Evolutionary conservation across 352 stramenopile genomes (phyloP), one percentile per base, ranked within the genome.

Genomic region (Phytophthora tubulina): DNA sequence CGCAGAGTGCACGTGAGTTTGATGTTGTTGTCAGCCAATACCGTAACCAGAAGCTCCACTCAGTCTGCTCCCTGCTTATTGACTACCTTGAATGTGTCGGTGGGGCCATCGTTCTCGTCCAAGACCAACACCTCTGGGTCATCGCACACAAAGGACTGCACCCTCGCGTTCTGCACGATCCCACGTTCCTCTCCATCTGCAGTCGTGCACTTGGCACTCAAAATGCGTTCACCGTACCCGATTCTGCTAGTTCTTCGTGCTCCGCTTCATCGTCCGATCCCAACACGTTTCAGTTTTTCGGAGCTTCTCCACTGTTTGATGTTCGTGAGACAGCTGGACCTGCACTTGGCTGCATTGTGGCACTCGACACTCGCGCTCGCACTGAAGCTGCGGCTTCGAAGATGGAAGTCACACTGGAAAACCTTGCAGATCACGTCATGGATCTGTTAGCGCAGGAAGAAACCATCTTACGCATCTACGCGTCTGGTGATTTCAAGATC

Each of bases 11-110:
- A 9, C 63, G 54, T 1, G 70, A 85, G 38, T 88, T 84, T 63
- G 79, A 86, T 17, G 86, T 93, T 31, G 86, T 88, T 62, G 83
- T 91, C 46, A 94, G 84, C 60, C 86, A 94, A 64, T 88, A 88
- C 38, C 79, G 80, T 56, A 89, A 88, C 67, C 70, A 84, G 56
- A 91, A 89, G 57, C 78, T 94, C n/a, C 80, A 89, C 54, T 92
- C 82, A 0, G 82, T 92, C 4, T 94, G 84, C 68, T 87, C 82
- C 2, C 53, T 94, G 33, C 63, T 94, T 1, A 58, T 84, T 6
- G 82, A 94, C 45, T 94, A 91, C 62, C 81, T 94, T 21, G 86
- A 94, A 49, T 92, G 84, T 67, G 78, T 82, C 6, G 83, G 86
- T 7, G 78, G 82, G 21, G 84, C 86, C 13, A 85, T 94, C 55